Evolutionary conservation across 345 rosid genomes (phyloP), one percentile per base, ranked within the genome.

Genomic region (Salix udensis): DNA sequence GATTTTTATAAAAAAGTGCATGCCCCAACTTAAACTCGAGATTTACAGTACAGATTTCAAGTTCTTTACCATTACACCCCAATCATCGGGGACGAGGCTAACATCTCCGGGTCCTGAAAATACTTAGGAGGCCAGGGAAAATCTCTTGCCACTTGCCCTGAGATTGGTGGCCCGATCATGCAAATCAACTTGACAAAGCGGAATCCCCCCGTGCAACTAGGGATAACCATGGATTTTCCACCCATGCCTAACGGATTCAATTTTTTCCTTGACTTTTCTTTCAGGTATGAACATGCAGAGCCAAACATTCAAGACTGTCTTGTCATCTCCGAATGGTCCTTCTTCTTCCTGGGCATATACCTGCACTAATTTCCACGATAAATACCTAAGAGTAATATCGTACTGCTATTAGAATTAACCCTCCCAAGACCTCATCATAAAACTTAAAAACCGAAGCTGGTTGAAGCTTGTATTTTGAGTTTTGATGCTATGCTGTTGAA

Each of bases 61-160:
- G 0, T 31, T 0, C 0, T 31, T 0, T 31, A 31, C 0, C 34
- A 31, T 31, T 5, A 3, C 4, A 4, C 0, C 0, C n/a, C n/a
- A n/a, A n/a, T n/a, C n/a, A n/a, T n/a, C n/a, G 0, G 34, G 4
- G 34, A 31, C 5, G 34, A 31, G 34, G 34, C 11, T 58, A 1
- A 4, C 5, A 1, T n/a, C 12, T 58, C 2, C 12, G 28, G 8
- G 4, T n/a, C 24, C 28, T 58, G 62, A 58, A 58, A 10, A 58
- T 58, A 4, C 62, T 3, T 10, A n/a, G 26, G 64, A 23, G 28
- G 58, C 26, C 1, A 3, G 62, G 13, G 62, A 4, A 55, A 55
- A 5, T 4, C 6, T 23, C 2, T 23, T 3, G 10, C 28, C 64
- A 58, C 26, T 23, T 58, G 15, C 64, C 12, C 28, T 23, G 28